Evolutionary conservation across 2,329 filamentous ascomycete species (phyloP), one percentile per base, ranked within the genome.

Genomic region (Plectosphaerella cucumerina): DNA sequence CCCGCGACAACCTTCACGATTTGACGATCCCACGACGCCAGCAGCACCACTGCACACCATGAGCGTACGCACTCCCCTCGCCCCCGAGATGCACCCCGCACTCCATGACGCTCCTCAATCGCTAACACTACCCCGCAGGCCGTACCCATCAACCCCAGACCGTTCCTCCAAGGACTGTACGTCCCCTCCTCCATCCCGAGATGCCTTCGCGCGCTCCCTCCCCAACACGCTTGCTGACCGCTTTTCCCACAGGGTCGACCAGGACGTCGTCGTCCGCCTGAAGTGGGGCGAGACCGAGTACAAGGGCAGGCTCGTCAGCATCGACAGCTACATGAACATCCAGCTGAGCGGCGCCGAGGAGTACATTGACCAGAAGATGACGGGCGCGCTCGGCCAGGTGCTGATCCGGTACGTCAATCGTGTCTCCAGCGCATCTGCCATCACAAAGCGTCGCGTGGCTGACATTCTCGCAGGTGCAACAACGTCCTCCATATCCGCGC

Each of bases 261-360:
- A 95, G 70, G 84, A 93, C 65, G 86, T 99, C 65, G 79, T 92
- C 57, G 88, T 99, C 57, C 90, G 92, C 62, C 82, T 99, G 58
- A 99, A 99, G 81, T 99, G 94, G 94, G 91, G 90, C 62, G 87
- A 97, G 72, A 94, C 90, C 53, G 94, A 99, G 71, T 99, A 99
- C 82, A 95, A 93, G 70, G 94, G 94, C 68, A 83, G 84, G 59
- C 83, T 99, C 56, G 89, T 96, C 65, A 93, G 88, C 62, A 89
- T 96, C 65, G 94, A 99, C 75, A 91, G 89, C 66, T 99, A 99
- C 78, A 97, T 99, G 93, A 99, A 99, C 76, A 85, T 99, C 58
- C 91, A 97, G 74, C 82, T 99, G 57, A 85, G 86, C 59, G 86
- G 87, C 62, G 92, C 93, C 48, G 89, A 96, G 73, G 94, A 99